A percentile compares a stretch with the other conserved stretches of the same genome.
These are phyloP conservation scores for Cordyceps pruinosa DNA, from an alignment of 2,329 filamentous ascomycete species.

Conservation along the genomic window DNA sequence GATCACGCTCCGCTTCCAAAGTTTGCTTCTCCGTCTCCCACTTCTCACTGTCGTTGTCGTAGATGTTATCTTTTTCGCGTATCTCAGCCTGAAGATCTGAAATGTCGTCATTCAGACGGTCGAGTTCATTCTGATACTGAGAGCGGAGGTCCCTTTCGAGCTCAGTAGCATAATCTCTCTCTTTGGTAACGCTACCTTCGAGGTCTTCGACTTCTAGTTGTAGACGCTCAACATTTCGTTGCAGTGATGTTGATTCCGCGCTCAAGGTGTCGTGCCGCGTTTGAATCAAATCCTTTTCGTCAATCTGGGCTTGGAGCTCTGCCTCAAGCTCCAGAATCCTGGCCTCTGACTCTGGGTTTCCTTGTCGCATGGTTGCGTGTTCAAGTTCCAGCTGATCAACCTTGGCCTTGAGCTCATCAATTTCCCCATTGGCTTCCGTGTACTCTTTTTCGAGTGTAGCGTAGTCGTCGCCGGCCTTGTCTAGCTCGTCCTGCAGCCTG, in stretches of 20 bases:
- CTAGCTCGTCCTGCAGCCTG: constrained; percentile 61
- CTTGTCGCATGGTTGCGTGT: constrained; percentile 22
- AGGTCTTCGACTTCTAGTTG: constrained; percentile 41
- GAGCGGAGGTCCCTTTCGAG: constrained; percentile 51
- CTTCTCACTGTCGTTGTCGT: constrained; percentile 63
- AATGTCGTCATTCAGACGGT: constrained; percentile 51
- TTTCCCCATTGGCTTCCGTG: constrained; percentile 39
- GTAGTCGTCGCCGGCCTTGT: constrained; percentile 42
- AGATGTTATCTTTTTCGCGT: constrained; percentile 62
- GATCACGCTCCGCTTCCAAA: constrained; percentile 58
- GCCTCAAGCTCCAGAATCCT: constrained; percentile 50
- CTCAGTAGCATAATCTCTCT: constrained; percentile 51
- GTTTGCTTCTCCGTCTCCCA: constrained; percentile 63
- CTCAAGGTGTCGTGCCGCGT: constrained; percentile 61
- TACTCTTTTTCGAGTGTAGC: constrained; percentile 46
- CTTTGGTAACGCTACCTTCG: constrained; percentile 41
- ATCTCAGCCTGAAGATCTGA: constrained; percentile 57
- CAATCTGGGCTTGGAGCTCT: constrained; percentile 51
- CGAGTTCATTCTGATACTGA: constrained; percentile 40
- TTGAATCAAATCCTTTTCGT: constrained; percentile 65
- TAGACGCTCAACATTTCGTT: constrained; percentile 52
- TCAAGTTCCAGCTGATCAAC: constrained; percentile 35
- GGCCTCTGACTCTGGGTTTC: constrained; percentile 24
- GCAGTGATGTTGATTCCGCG: constrained; percentile 58
- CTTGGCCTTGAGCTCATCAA: constrained; percentile 36